phyloP scores from a whole-genome alignment of 768 basidiomycete genomes.

The Leucosporidium yakuticum region DNA sequence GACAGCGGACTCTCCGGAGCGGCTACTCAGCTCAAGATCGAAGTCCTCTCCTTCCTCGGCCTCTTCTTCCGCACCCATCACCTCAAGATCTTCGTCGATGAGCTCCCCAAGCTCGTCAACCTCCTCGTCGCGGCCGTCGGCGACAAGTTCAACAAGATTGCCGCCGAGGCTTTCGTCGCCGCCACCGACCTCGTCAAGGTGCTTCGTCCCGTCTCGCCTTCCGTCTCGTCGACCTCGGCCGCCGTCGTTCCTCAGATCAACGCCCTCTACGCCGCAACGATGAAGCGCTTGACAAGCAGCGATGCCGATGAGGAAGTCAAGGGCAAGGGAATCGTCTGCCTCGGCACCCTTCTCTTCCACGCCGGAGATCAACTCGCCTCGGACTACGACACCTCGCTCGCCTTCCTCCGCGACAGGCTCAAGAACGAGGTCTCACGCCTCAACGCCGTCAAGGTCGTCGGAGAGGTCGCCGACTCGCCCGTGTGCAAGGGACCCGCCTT shows the following conservation, averaged over 20 bases:
- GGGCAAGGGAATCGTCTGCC: slow-evolving; percentile 67
- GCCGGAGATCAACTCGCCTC: slow-evolving; percentile 55
- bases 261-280: slow-evolving; percentile 66
- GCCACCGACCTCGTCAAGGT: slow-evolving; percentile 76
- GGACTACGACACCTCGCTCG: slow-evolving; percentile 13
- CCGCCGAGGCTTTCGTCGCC: slow-evolving; percentile 77
- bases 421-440: slow-evolving; percentile 45
- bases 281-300: slow-evolving; percentile 62
- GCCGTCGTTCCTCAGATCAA: slow-evolving; percentile 48
- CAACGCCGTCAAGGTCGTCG: slow-evolving; percentile 64
- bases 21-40: slow-evolving; percentile 73
- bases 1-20: slow-evolving; percentile 50
- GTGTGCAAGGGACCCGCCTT: slow-evolving; percentile 23
- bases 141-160: slow-evolving; percentile 83
- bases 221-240: slow-evolving; percentile 35
- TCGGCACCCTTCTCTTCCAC: slow-evolving; percentile 81
- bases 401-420: slow-evolving; percentile 36
- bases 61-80: slow-evolving; percentile 71
- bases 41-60: slow-evolving; percentile 76
- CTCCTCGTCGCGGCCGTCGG: slow-evolving; percentile 65
- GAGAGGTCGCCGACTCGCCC: slow-evolving; percentile 48
- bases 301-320: slow-evolving; percentile 91
- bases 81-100: slow-evolving; percentile 54
- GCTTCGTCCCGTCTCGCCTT: slow-evolving; percentile 58
- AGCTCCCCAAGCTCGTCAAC: slow-evolving; percentile 64